These are phyloP conservation scores for Penicillium sp. DNA, from an alignment of 2,329 filamentous ascomycete genomes.

Conservation along the genomic window DNA sequence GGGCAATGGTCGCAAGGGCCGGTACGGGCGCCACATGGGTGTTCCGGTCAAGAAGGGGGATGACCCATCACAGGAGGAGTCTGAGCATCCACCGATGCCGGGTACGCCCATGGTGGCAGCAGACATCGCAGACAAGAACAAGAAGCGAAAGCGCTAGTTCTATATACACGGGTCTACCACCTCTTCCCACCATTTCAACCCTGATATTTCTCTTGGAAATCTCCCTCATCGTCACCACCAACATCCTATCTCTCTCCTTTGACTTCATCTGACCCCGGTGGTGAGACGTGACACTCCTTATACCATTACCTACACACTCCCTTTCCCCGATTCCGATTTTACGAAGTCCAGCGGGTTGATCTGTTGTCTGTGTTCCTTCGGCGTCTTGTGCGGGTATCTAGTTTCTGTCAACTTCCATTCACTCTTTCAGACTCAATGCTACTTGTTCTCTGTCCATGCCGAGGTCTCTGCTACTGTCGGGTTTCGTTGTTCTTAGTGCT, in stretches of 20 bases:
- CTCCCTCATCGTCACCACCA: conserved; percentile 1
- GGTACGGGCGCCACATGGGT: conserved; percentile 71
- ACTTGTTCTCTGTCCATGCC: conserved; percentile 11
- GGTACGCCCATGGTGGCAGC: conserved; percentile 30
- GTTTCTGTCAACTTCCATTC: conserved; percentile 17
- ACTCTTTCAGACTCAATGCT: conserved; percentile 22
- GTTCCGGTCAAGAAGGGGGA: conserved; percentile 59
- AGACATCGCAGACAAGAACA: conserved; percentile 54
- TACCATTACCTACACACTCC: conserved; percentile 15
- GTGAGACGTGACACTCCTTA: conserved; percentile 19
- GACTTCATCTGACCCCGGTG: conserved; percentile 5
- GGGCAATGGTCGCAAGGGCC: conserved; percentile 91
- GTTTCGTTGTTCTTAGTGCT: background rate
- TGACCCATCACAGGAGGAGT: conserved; percentile 47
- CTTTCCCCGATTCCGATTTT: conserved; percentile 18
- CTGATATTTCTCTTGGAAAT: conserved; percentile 7
- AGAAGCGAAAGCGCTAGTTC: conserved; percentile 63
- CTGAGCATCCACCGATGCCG: conserved; percentile 45
- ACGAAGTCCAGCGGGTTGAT: conserved; percentile 26
- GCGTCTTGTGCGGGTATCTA: conserved; percentile 19
- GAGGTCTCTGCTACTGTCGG: conserved; percentile 6
- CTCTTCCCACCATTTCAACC: conserved; percentile 1
- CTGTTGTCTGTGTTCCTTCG: conserved; percentile 13
- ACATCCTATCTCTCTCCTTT: conserved; percentile 3
- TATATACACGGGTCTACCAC: background rate